Conservation (phyloP, 441 rosid genomes). For the Daphne laureola region DNA sequence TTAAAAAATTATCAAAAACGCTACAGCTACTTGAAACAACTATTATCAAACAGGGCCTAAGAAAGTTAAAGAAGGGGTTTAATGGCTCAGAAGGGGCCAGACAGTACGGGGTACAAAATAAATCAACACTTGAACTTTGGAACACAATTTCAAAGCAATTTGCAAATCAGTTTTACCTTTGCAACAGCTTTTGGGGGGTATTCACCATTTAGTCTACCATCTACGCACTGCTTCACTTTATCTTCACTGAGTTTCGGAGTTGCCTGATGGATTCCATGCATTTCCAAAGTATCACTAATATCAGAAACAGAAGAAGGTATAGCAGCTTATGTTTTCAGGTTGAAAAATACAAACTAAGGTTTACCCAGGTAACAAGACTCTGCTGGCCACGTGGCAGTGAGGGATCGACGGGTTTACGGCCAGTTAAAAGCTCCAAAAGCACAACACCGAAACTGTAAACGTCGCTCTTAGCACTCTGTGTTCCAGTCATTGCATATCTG, state of each 20-base stretch:
- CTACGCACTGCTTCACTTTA: slow-evolving; percentile 55
- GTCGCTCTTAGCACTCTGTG: slow-evolving; percentile 51
- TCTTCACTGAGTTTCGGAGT: slow-evolving; percentile 70
- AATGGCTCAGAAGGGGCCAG: too few relatives aligned
- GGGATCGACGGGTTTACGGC: slow-evolving; percentile 56
- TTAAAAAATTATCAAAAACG: too few relatives aligned
- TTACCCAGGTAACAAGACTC: slow-evolving; percentile 67
- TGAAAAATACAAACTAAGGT: background rate
- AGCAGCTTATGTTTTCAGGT: too few relatives aligned
- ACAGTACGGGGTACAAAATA: too few relatives aligned
- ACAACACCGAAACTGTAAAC: slow-evolving; percentile 61
- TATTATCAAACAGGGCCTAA: too few relatives aligned
- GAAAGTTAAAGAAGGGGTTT: too few relatives aligned
- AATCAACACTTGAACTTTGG: background rate
- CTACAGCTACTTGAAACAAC: too few relatives aligned
- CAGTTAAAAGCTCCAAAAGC: slow-evolving; percentile 57
- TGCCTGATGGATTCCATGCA: slow-evolving; percentile 30
- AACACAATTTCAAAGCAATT: slow-evolving; percentile 1
- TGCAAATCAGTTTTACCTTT: slow-evolving; percentile 25
- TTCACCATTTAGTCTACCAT: slow-evolving; percentile 42
- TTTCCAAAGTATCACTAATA: background rate
- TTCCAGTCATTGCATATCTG: slow-evolving; percentile 60
- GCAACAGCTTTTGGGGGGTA: slow-evolving; percentile 61
- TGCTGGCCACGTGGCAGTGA: slow-evolving; percentile 58
- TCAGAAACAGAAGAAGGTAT: background rate